Percentiles rank a stretch among this genome's conserved stretches.
phyloP scores from a whole-genome alignment of 164 flowering plant species.

The Warburgia ugandensis region DNA sequence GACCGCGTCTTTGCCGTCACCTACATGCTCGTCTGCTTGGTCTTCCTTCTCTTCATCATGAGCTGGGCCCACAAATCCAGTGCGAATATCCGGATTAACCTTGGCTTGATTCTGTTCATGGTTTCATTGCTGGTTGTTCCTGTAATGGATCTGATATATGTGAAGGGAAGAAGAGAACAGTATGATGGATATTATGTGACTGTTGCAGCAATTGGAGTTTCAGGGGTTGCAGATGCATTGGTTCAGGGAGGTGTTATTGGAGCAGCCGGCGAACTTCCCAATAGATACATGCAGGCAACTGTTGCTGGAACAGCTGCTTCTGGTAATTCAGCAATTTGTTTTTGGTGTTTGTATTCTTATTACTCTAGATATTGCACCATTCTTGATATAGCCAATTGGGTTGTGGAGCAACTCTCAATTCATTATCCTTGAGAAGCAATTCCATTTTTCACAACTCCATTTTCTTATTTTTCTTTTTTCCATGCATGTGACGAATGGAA shows the following conservation, averaged over 20 bases:
- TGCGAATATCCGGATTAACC: slow-evolving; percentile 48
- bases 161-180: slow-evolving; percentile 58
- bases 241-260: slow-evolving; percentile 84
- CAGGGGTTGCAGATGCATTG: slow-evolving; percentile 75
- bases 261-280: slow-evolving; percentile 90
- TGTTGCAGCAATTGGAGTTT: slow-evolving; percentile 43
- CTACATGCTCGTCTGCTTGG: slow-evolving; percentile 62
- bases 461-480: background rate
- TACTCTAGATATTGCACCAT: background rate
- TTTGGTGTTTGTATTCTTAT: background rate
- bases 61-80: slow-evolving; percentile 43
- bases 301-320: slow-evolving; percentile 98
- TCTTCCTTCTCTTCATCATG: slow-evolving; percentile 38
- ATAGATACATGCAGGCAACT: slow-evolving; percentile 88
- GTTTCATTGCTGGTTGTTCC: slow-evolving; percentile 60
- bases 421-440: no score
- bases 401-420: no score
- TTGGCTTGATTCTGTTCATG: slow-evolving; percentile 59
- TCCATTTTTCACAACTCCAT: background rate
- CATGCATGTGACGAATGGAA: no score
- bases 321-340: slow-evolving; percentile 29
- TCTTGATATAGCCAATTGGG: no score
- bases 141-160: slow-evolving; percentile 51
- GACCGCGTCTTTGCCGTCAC: slow-evolving; percentile 80
- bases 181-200: slow-evolving; percentile 62